Percentiles rank a stretch among this genome's conserved stretches.
Evolutionary conservation across 2,329 filamentous ascomycete species (phyloP).

Genomic region (Zymoseptoria brevis): DNA sequence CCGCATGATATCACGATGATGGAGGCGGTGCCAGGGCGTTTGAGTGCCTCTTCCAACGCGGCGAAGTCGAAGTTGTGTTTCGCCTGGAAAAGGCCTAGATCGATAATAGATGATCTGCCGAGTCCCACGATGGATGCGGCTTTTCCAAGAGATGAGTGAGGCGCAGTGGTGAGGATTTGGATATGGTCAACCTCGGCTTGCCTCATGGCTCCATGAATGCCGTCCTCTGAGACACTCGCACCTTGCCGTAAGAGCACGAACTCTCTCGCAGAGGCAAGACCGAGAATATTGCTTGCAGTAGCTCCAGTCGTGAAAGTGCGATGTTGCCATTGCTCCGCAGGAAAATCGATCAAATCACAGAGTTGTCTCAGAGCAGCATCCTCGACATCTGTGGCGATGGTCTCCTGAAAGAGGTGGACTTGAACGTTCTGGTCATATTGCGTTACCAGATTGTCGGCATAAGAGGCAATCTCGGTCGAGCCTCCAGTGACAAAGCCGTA

Average conservation of each 20-base stretch:
- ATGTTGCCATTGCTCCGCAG: slow-evolving; percentile 54
- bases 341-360: slow-evolving; percentile 56
- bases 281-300: slow-evolving; percentile 58
- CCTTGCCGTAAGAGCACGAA: slow-evolving; percentile 41
- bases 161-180: slow-evolving; percentile 70
- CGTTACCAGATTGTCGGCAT: slow-evolving; percentile 78
- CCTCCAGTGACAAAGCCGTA: slow-evolving; percentile 88
- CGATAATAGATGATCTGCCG: slow-evolving; percentile 59
- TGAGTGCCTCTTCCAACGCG: slow-evolving; percentile 54
- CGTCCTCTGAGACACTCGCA: slow-evolving; percentile 57
- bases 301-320: slow-evolving; percentile 72
- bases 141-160: slow-evolving; percentile 77
- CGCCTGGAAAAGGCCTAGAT: slow-evolving; percentile 47
- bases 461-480: slow-evolving; percentile 65
- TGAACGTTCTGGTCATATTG: slow-evolving; percentile 75
- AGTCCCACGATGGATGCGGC: slow-evolving; percentile 76
- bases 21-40: slow-evolving; percentile 45
- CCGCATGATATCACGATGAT: slow-evolving; percentile 77
- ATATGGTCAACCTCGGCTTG: slow-evolving; percentile 58
- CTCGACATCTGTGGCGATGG: slow-evolving; percentile 68
- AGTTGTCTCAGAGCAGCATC: slow-evolving; percentile 63
- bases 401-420: slow-evolving; percentile 72
- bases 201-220: slow-evolving; percentile 59
- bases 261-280: slow-evolving; percentile 65
- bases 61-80: slow-evolving; percentile 65